phyloP scores from a whole-genome alignment of 2,329 filamentous ascomycete species.

The Fusarium agapanthi region DNA sequence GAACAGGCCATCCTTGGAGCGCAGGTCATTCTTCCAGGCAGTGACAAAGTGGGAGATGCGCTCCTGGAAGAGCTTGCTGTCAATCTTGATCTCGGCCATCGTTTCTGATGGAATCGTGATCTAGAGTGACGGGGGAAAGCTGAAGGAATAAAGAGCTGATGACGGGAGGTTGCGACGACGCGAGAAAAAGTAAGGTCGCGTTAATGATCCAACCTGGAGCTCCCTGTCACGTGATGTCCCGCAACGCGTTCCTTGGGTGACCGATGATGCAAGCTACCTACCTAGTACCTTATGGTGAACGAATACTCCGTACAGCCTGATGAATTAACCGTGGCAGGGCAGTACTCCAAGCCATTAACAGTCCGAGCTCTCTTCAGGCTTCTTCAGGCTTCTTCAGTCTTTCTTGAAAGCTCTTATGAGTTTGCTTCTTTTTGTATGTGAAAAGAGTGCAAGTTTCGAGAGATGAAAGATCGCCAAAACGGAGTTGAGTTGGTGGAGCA shows the following conservation, averaged over 20 bases:
- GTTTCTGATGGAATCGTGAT: constrained; percentile 50
- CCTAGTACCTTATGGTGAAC: background rate
- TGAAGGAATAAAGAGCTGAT: constrained; percentile 37
- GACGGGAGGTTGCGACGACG: constrained; percentile 44
- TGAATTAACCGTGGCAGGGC: background rate
- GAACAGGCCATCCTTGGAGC: constrained; percentile 84
- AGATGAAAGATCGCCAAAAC: background rate
- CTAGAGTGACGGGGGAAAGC: constrained; percentile 39
- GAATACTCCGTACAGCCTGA: background rate
- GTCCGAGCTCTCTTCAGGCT: background rate
- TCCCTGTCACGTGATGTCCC: constrained; percentile 48
- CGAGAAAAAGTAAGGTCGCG: constrained; percentile 55
- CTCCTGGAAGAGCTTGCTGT: constrained; percentile 92
- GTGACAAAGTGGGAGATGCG: constrained; percentile 86
- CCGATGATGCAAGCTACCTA: constrained; percentile 33
- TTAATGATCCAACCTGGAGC: constrained; percentile 48
- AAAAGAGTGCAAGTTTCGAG: background rate
- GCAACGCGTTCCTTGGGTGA: constrained; percentile 37
- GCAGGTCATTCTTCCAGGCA: constrained; percentile 96
- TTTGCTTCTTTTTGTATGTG: background rate
- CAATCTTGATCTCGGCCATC: constrained; percentile 91
- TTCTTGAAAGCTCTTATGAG: background rate
- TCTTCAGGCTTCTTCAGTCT: background rate
- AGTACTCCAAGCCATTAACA: background rate
- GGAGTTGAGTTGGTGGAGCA: constrained; percentile 33